Base-by-base conservation (phyloP, 1,284 basidiomycete genomes). In the Salmacisia buchloeana region DNA sequence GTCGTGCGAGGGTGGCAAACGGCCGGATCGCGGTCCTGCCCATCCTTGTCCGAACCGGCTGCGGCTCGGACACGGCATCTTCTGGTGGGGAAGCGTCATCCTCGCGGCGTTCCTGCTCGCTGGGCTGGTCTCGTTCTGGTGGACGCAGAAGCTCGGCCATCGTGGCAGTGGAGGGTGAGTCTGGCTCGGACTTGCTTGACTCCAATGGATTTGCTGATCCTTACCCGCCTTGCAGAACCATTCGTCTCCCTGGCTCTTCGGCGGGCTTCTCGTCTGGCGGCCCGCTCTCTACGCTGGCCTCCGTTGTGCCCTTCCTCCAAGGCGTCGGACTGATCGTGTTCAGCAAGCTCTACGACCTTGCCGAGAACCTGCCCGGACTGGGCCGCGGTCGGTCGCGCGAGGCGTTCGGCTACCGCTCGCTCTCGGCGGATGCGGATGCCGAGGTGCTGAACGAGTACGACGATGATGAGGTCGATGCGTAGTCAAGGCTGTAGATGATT, bases 111-210 rank as follows among this genome's bases (percentile, higher is more conserved):
- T 71, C 29, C 60, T 64, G 5, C 63, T 75, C 21, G 71, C 69
- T 0, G 71, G 62, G 1, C 38, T 74, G 21, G 71, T 75, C 1
- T 70, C 71, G 7, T 74, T 68, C 61, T 77, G 72, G 71, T 73
- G 73, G 70, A 76, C 87, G 38, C 88, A 89, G n/a, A 85, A 86
- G 61, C 90, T 89, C 79, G 88, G 12, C 89, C 83, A 90, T 54
- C 49, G 49, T 5, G 49, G 49, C n/a, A 18, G 29, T 4, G 49
- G 49, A 33, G 49, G 88, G 88, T 86, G 86, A 66, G 90, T 93
- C 75, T 88, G 91, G 67, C 83, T 89, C 15, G 91, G 89, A 45
- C 91, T 91, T 81, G 90, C 90, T 91, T 92, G 72, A 80, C 88
- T 83, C n/a, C 12, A 21, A 43, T 38, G 39, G 39, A 6, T n/a